Conservation (phyloP, 2,329 filamentous ascomycete species). For the Fusarium anguioides region DNA sequence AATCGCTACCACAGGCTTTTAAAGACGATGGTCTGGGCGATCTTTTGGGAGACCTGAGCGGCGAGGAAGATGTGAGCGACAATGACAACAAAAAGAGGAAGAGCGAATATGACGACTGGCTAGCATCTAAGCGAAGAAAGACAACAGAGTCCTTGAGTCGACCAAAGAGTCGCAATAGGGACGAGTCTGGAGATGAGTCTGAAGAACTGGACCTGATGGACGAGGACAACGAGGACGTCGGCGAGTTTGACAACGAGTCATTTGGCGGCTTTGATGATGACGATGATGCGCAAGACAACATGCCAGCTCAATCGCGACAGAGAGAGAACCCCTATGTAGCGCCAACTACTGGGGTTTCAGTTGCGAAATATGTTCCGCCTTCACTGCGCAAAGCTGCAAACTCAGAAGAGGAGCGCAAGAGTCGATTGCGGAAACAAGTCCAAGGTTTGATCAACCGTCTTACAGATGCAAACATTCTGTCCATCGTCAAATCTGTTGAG, state of each 20-base stretch:
- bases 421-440: conserved; percentile 79
- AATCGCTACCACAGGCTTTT: conserved; percentile 77
- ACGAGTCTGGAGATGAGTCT: conserved; percentile 28
- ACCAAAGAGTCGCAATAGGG: conserved; percentile 33
- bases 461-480: conserved; percentile 88
- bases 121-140: conserved; percentile 67
- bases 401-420: conserved; percentile 73
- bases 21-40: conserved; percentile 86
- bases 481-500: conserved; percentile 85
- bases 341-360: conserved; percentile 62
- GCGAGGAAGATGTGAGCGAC: conserved; percentile 56
- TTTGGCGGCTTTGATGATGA: conserved; percentile 57
- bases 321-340: conserved; percentile 92
- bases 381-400: conserved; percentile 75
- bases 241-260: conserved; percentile 48
- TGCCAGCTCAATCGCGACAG: conserved; percentile 57
- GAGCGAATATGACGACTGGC: conserved; percentile 68
- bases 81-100: conserved; percentile 70
- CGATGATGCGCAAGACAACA: conserved; percentile 46
- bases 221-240: conserved; percentile 45
- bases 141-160: conserved; percentile 43
- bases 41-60: conserved; percentile 73
- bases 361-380: conserved; percentile 87
- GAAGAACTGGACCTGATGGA: conserved; percentile 43
- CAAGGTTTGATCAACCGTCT: conserved; percentile 93